Evolutionary conservation across 2,329 filamentous ascomycete genomes (phyloP).

Genomic region (Claviceps spartinae): DNA sequence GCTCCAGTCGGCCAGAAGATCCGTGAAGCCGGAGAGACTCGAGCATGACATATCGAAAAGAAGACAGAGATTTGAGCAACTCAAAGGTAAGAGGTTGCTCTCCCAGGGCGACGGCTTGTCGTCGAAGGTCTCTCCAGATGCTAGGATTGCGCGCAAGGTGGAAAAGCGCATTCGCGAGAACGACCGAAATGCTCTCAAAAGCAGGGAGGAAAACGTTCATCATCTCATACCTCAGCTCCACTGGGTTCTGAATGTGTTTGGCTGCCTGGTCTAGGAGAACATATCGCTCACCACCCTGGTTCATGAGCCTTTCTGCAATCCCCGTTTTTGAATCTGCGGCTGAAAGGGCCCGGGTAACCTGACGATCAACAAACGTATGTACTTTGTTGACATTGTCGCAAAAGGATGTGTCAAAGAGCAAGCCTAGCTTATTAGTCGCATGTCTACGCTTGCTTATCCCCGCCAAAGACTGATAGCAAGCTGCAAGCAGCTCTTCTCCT

Average conservation of each 20-base stretch:
- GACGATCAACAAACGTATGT: constrained; percentile 5
- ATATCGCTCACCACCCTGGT: neutral
- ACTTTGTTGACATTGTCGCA: constrained; percentile 2
- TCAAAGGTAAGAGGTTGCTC: constrained; percentile 3
- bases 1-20: constrained; percentile 2
- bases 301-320: neutral
- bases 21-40: constrained; percentile 4
- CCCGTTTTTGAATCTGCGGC: neutral
- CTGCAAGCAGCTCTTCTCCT: constrained; percentile 3
- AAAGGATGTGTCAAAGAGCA: neutral
- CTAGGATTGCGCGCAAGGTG: constrained; percentile 4
- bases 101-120: constrained; percentile 2
- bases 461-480: constrained; percentile 1
- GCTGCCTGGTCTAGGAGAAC: constrained; percentile 5
- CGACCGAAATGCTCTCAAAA: constrained; percentile 2
- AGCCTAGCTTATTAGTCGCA: neutral
- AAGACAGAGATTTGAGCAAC: constrained; percentile 1
- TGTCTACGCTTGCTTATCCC: constrained; percentile 2
- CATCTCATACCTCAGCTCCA: constrained; percentile 3
- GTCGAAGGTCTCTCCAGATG: constrained; percentile 4
- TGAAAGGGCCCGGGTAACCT: constrained; percentile 3
- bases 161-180: constrained; percentile 2
- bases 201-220: constrained; percentile 5
- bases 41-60: constrained; percentile 2
- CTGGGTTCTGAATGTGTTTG: constrained; percentile 1